These are phyloP conservation scores for Malus hybrid DNA, from an alignment of 331 rosid genomes.

Conservation along the genomic window DNA sequence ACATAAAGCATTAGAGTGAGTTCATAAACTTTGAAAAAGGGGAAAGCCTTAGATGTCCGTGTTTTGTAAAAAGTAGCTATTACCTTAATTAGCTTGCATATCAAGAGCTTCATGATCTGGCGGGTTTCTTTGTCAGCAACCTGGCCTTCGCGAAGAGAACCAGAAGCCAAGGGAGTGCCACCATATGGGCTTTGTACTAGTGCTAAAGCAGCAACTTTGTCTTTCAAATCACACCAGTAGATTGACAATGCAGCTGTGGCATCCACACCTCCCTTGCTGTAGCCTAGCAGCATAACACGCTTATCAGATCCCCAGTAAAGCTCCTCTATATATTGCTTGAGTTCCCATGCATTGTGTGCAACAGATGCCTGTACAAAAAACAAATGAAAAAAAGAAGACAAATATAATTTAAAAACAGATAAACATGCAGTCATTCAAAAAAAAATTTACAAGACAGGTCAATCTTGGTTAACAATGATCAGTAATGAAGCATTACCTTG, in stretches of 20 bases:
- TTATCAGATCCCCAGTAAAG: conserved; percentile 81
- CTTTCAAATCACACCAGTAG: conserved; percentile 58
- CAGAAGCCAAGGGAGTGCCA: conserved; percentile 81
- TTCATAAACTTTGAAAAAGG: not conserved
- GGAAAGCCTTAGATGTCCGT: not conserved
- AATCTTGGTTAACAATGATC: too few relatives aligned
- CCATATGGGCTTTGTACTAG: conserved; percentile 80
- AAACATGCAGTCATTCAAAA: too few relatives aligned
- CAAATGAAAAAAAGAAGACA: not conserved
- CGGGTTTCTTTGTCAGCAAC: conserved; percentile 64
- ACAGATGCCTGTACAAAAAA: conserved; percentile 45
- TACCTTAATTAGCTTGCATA: conserved; percentile 84
- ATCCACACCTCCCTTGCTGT: conserved; percentile 91
- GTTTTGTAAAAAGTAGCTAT: not conserved
- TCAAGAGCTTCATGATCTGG: conserved; percentile 62
- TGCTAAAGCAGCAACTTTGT: conserved; percentile 82
- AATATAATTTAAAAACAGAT: too few relatives aligned
- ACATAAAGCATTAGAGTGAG: not conserved
- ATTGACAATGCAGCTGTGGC: conserved; percentile 60
- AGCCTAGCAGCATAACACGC: conserved; percentile 73
- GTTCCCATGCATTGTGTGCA: conserved; percentile 73
- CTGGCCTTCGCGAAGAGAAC: conserved; percentile 70
- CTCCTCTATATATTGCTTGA: conserved; percentile 70
- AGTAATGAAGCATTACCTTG: conserved; percentile 33
- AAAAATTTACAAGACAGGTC: too few relatives aligned